Base-by-base conservation (phyloP, 371 early-diverging fungal species). In the Parasitella parasitica region DNA sequence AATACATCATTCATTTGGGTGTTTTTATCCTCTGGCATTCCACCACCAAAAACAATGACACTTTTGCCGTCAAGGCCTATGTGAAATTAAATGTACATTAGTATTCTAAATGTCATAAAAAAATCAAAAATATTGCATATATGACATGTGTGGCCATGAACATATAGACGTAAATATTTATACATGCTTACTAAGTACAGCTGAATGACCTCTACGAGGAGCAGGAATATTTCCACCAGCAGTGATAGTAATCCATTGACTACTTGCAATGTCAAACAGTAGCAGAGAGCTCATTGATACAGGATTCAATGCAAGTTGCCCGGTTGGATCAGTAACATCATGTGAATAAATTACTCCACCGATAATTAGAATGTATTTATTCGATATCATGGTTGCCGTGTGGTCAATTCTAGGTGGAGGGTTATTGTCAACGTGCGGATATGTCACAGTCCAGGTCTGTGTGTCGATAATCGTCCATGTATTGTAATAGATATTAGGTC, bases 201-300 rank as follows among this genome's bases (percentile, higher is more conserved):
- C 73, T 28, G 78, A 75, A 56, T 78, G 78, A 16, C 76, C 78
- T 39, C 73, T 36, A 26, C 78, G 62, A 12, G 78, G 78, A 7
- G 78, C 78, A 39, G 78, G 78, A 16, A 78, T 71, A 41, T 78
- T 78, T 16, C 78, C 78, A 5, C 71, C 71, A 9, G 78, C 78
- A 13, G 71, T 78, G 8, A 78, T 43, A 26, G 68, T 71, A 6
- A 64, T 38, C 78, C 78, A 78, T 38, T 65, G 61, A 24, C 48
- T 64, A 11, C 52, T 55, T 0, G 67, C 59, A 16, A 65, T 69
- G 38, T 78, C 73, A 56, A 72, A 78, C 6, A 66, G 26, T 13
- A 78, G 35, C 2, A 78, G 30, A 0, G 72, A 66, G 28, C 64
- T 71, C 78, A 78, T 78, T 0, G 78, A 78, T 2, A 73, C 67